Evolutionary conservation across 306 rosid genomes (phyloP), one percentile per base, ranked within the genome.

Genomic region (Alnus rubra): DNA sequence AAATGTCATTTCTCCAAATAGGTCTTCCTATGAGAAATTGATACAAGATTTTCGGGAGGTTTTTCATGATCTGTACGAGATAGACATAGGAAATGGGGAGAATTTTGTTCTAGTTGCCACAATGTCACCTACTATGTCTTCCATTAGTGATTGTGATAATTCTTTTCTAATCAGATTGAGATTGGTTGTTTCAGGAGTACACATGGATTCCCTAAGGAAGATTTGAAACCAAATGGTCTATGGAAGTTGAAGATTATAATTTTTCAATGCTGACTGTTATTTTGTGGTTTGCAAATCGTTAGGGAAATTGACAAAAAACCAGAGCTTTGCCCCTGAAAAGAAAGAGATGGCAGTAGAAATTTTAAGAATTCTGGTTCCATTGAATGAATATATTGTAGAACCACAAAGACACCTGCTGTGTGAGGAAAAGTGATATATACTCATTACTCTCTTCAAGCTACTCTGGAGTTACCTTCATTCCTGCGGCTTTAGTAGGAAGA

Each of bases 61-160:
- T 82, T 94, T 91, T 75, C 59, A 72, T 19, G 93, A 92, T 63
- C 69, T 92, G 51, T 92, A 88, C 51, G 85, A 83, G 84, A 86
- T 91, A 74, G 93, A 89, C 51, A 95, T 90, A 11, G 93, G 92
- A 42, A 92, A 94, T 80, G 90, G 85, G 23, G 97, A 94, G 82
- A 91, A 89, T 79, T 87, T 87, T 81, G 86, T 94, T 84, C 86
- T 94, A 42, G 58, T 92, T 65, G 98, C 89, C 51, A 50, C 83
- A 35, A 64, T 37, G 18, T 85, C 88, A 0, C 85, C 90, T 33
- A 74, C 53, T 42, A 75, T 64, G 35, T 69, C 83, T 78, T 78
- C 82, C 7, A 49, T 62, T 76, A 42, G 71, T 60, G 87, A 80
- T 37, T 18, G 49, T 56, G 77, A 85, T 45, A 82, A 82, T 65